Evolutionary conservation across 768 basidiomycete genomes (phyloP), one percentile per base, ranked within the genome.

Genomic region (Pleurotus citrinopileatus): DNA sequence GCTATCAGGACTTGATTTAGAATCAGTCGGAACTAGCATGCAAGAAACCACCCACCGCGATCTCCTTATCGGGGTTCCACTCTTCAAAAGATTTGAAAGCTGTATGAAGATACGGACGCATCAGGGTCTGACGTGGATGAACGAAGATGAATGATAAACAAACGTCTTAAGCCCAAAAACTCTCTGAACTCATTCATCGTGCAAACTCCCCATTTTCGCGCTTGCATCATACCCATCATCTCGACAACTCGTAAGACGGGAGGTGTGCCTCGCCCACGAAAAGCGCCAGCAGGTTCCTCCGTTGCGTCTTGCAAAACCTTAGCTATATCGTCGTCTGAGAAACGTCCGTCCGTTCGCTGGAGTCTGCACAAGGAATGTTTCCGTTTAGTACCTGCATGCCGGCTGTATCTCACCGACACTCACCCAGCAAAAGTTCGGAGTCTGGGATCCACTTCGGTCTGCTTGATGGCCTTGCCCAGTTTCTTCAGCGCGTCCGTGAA

Each of bases 171-270:
- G 6, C 77, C 77, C 28, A 83, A 56, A 65, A 77, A 78, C 60
- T 68, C 61, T 37, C 81, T 67, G 65, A 82, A 82, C 62, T 82
- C 80, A 53, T 82, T 83, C 73, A 81, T 73, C 2, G 77, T 75
- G 58, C 79, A 79, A 1, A 77, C 72, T 23, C 82, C 82, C 82
- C 83, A 84, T 5, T 58, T 57, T 40, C 83, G 65, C 1, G 78
- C 74, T 65, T 83, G 81, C 43, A 70, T 63, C 34, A 86, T 83
- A 1, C 76, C 78, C 68, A 84, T 67, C 10, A 83, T 76, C 61
- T 86, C 84, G 25, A 83, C 70, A 38, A 81, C 62, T 8, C 78
- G 66, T 57, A 84, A 61, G 3, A 72, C 74, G 1, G 61, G 63
- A 0, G 82, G 80, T 0, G 76, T 77, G 2, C 77, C 75, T 1